Conservation (phyloP, 2,329 filamentous ascomycete species). For the Exophiala aquamarina region DNA sequence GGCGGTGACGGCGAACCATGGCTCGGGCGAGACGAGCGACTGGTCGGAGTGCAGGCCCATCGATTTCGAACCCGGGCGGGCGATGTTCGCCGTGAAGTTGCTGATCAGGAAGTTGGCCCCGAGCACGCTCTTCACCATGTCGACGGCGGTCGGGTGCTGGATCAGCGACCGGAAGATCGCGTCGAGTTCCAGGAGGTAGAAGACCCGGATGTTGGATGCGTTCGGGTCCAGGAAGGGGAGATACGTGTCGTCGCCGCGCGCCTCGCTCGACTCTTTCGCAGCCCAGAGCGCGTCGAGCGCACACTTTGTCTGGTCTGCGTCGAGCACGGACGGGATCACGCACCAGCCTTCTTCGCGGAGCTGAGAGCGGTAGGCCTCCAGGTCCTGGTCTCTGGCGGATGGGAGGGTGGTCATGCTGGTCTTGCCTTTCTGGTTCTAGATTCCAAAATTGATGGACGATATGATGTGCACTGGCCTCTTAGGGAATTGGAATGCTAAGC, state of each 20-base stretch:
- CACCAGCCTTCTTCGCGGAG: slow-evolving; percentile 31
- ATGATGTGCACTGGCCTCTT: too few relatives aligned
- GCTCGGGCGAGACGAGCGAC: slow-evolving; percentile 35
- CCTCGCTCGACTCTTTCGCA: slow-evolving; percentile 27
- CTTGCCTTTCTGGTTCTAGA: too few relatives aligned
- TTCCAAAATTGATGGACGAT: too few relatives aligned
- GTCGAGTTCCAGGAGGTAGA: slow-evolving; percentile 35
- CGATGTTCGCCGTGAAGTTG: slow-evolving; percentile 40
- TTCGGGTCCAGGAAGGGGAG: slow-evolving; percentile 32
- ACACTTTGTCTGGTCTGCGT: slow-evolving; percentile 19
- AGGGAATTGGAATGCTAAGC: too few relatives aligned
- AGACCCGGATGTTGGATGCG: slow-evolving; percentile 32
- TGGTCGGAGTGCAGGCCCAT: slow-evolving; percentile 38
- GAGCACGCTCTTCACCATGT: slow-evolving; percentile 32
- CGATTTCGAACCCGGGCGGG: slow-evolving; percentile 32
- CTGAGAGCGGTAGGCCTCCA: too few relatives aligned
- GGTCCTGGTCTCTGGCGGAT: too few relatives aligned
- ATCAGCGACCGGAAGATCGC: slow-evolving; percentile 32
- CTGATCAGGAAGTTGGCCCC: slow-evolving; percentile 34
- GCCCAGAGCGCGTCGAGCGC: slow-evolving; percentile 30
- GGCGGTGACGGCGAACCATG: slow-evolving; percentile 30
- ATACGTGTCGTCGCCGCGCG: slow-evolving; percentile 29
- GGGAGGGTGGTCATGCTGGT: too few relatives aligned
- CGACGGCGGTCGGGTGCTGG: slow-evolving; percentile 29
- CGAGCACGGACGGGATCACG: slow-evolving; percentile 30